Percentiles rank a stretch among this genome's conserved stretches.
Evolutionary conservation across 2,329 filamentous ascomycete genomes (phyloP).

Genomic region (Aspergillus intermedius): DNA sequence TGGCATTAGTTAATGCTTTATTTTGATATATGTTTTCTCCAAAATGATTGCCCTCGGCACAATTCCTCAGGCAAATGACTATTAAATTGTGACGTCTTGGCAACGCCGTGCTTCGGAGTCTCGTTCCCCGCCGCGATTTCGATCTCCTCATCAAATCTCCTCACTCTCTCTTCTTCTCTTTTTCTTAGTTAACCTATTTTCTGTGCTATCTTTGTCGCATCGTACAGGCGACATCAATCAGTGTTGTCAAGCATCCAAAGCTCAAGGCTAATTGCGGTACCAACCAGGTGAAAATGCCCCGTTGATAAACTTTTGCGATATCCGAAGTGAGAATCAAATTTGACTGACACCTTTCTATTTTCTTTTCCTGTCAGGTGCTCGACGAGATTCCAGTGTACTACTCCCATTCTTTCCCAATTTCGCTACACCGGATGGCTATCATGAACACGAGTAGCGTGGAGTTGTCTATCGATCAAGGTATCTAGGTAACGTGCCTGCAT

Average conservation of each 20-base stretch:
- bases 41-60: neutral
- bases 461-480: conserved; percentile 38
- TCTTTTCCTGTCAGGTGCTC: neutral
- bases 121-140: conserved; percentile 1
- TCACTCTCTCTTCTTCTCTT: conserved; percentile 4
- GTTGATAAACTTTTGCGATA: neutral
- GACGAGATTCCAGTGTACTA: conserved; percentile 16
- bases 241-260: neutral
- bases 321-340: neutral
- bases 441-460: conserved; percentile 35
- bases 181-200: conserved; percentile 3
- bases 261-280: neutral
- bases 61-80: neutral
- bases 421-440: conserved; percentile 19
- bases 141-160: neutral
- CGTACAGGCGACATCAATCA: neutral
- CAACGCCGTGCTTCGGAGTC: conserved; percentile 7
- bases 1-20: too few species aligned
- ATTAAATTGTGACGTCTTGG: neutral
- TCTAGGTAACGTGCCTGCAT: conserved; percentile 33
- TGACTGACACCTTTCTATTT: neutral
- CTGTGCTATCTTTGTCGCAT: neutral
- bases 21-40: too few species aligned
- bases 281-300: conserved; percentile 3
- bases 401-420: conserved; percentile 15